A percentile compares a stretch with the other conserved stretches of the same genome.
Conservation (phyloP, 495 filamentous ascomycete species). For the Zalerion maritima region DNA sequence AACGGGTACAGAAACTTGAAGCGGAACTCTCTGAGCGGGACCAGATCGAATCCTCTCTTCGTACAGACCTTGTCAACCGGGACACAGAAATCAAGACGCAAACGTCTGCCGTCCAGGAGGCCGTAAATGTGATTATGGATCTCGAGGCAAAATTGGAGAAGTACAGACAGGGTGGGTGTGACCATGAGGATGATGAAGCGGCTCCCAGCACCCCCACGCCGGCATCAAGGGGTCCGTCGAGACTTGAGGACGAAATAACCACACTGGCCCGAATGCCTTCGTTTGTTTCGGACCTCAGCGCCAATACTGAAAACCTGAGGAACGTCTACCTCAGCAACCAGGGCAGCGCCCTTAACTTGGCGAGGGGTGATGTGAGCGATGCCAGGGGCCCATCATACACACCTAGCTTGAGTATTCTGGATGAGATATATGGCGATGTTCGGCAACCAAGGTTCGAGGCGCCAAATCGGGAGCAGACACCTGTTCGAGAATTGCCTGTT, state of each 20-base stretch:
- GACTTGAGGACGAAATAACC: conserved; percentile 9
- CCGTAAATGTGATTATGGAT: conserved; percentile 62
- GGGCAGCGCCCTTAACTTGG: conserved; percentile 27
- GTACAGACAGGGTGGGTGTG: conserved; percentile 28
- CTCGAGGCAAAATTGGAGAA: conserved; percentile 54
- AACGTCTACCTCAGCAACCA: conserved; percentile 43
- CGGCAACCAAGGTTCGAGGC: conserved; percentile 16
- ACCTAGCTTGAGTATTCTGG: conserved; percentile 58
- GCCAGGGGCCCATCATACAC: no score
- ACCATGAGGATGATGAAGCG: conserved; percentile 9
- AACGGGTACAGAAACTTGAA: conserved; percentile 45
- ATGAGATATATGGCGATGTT: conserved; percentile 51
- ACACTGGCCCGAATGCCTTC: conserved; percentile 43
- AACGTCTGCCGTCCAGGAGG: conserved; percentile 74
- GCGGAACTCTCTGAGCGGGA: conserved; percentile 34
- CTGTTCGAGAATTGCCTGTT: no score
- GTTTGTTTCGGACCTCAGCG: conserved; percentile 47
- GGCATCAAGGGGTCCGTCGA: conserved; percentile 7
- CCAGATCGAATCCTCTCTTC: conserved; percentile 52
- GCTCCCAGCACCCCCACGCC: conserved; percentile 9
- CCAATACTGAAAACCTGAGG: conserved; percentile 49
- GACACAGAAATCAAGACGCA: no score
- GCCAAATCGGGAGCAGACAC: no score
- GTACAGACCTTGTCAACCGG: conserved; percentile 55
- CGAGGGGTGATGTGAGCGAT: conserved; percentile 18